Evolutionary conservation across 306 rosid genomes (phyloP), one percentile per base, ranked within the genome.

Genomic region (Vigna angularis): DNA sequence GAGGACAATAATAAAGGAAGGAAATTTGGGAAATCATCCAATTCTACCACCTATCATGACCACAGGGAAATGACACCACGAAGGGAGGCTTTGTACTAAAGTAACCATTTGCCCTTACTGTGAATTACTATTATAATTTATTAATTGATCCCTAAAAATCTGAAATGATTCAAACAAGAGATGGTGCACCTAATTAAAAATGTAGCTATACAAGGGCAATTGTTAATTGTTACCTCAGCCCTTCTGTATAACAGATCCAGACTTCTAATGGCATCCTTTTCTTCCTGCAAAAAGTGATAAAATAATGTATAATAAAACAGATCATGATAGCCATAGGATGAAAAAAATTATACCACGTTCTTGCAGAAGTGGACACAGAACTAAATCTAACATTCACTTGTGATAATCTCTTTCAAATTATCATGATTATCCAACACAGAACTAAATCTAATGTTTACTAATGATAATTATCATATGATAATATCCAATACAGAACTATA

Each of bases 201-300:
- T 78, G 61, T 7, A 56, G 52, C 32, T 36, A 77, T 44, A n/a
- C 40, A 64, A 42, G 24, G 79, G 51, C 36, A 6, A 4, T 18
- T 20, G 14, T 55, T 22, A 79, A 49, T 32, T 69, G 76, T 47
- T 84, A 95, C 98, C 97, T 95, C 98, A 20, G 92, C 92, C 88
- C 98, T 91, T 87, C 98, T 87, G 83, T 91, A 95, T 52, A 92
- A 80, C 84, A 95, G 78, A 88, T 92, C 96, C 80, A 95, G 89
- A 80, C 98, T 86, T 88, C 98, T 87, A 83, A 95, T 69, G 62
- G 90, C 98, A 83, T 95, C 98, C 88, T 92, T 95, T 82, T 92
- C 98, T 7, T 95, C 97, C 98, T 95, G 91, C 52, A 70, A 81
- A 79, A 61, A 64, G 75, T 69, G 32, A 79, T 47, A 78, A 75